Evolutionary conservation across 2,329 filamentous ascomycete genomes (phyloP).

Genomic region (Penicillium psychrosexuale): DNA sequence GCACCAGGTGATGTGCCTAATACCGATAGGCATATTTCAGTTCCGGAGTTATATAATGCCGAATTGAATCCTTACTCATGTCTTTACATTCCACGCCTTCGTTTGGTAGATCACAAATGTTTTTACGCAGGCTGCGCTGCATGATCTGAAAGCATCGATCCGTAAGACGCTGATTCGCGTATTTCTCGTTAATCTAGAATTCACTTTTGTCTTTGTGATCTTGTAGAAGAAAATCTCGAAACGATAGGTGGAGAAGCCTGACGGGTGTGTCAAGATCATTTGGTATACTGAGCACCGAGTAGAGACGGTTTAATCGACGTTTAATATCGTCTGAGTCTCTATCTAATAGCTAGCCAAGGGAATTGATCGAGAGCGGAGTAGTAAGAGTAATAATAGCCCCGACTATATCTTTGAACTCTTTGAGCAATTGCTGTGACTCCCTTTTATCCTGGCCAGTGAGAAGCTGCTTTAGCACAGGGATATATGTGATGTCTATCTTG

Average conservation of each 20-base stretch:
- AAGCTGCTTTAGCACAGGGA: slow-evolving; percentile 23
- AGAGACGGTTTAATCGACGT: slow-evolving; percentile 1
- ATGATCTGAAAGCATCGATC: background rate
- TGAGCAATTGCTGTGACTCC: slow-evolving; percentile 1
- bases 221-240: slow-evolving; percentile 8
- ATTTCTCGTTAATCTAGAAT: background rate
- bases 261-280: background rate
- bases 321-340: background rate
- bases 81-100: background rate
- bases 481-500: slow-evolving; percentile 29
- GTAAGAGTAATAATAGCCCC: slow-evolving; percentile 7
- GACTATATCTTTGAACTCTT: slow-evolving; percentile 8
- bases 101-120: slow-evolving; percentile 8
- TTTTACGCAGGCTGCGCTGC: background rate
- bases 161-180: background rate
- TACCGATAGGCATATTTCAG: slow-evolving; percentile 7
- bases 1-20: slow-evolving; percentile 28
- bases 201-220: background rate
- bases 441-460: slow-evolving; percentile 9
- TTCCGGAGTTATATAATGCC: background rate
- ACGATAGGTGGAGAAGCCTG: slow-evolving; percentile 7
- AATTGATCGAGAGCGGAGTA: slow-evolving; percentile 6
- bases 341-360: background rate
- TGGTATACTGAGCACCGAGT: slow-evolving; percentile 9
- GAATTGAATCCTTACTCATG: background rate